Evolutionary conservation across 164 flowering plant species (phyloP).

Genomic region (Euptelea pleiosperma): DNA sequence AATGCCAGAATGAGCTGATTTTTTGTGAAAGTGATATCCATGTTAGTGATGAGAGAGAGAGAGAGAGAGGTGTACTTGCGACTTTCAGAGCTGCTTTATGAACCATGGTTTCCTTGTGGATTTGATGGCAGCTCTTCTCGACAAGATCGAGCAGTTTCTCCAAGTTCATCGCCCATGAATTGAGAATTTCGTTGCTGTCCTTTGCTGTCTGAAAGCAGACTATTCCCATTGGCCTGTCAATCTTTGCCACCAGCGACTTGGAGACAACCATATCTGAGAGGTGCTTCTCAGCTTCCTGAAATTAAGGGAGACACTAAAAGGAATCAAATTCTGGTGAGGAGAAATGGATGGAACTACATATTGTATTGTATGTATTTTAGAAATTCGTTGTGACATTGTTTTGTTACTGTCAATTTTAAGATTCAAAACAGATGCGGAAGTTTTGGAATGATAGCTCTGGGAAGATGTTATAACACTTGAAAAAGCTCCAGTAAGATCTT

Average conservation of each 20-base stretch:
- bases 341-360: background rate
- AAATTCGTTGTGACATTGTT: too few relatives aligned
- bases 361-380: too few relatives aligned
- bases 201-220: constrained; percentile 73
- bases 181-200: constrained; percentile 86
- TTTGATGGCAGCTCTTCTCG: constrained; percentile 98
- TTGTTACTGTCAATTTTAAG: too few relatives aligned
- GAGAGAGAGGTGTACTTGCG: too few relatives aligned
- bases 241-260: constrained; percentile 77
- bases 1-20: too few relatives aligned
- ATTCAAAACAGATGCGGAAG: too few relatives aligned
- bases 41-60: too few relatives aligned
- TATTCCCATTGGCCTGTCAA: constrained; percentile 81
- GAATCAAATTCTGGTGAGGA: background rate
- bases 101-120: constrained; percentile 96
- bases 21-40: too few relatives aligned
- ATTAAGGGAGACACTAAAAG: background rate
- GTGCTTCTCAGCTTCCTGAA: constrained; percentile 92
- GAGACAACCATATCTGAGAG: constrained; percentile 94
- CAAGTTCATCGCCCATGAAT: constrained; percentile 87
- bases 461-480: too few relatives aligned
- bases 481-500: too few relatives aligned
- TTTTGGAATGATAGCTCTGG: too few relatives aligned
- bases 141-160: constrained; percentile 95
- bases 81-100: constrained; percentile 56